Conservation (phyloP, 2,329 filamentous ascomycete genomes). For the Sporothrix brasiliensis region DNA sequence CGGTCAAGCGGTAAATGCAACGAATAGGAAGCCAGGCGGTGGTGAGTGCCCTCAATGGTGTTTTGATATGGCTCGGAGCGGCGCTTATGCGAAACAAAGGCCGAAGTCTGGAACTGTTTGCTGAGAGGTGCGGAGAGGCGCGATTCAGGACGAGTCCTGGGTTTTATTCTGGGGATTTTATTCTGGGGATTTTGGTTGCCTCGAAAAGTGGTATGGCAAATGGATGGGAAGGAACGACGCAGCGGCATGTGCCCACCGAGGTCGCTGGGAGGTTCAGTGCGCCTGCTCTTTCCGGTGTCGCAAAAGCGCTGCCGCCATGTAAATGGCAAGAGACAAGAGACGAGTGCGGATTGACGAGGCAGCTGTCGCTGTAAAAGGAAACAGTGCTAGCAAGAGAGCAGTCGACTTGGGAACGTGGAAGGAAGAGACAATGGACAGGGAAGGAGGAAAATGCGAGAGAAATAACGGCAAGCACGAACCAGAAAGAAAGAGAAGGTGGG, state of each 20-base stretch:
- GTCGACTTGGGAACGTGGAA: not conserved
- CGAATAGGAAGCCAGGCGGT: not conserved
- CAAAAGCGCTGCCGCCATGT: conserved; percentile 21
- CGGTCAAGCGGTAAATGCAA: not conserved
- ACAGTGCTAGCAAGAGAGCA: not conserved
- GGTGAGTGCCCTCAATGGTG: not conserved
- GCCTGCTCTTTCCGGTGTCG: conserved; percentile 25
- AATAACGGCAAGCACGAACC: not conserved
- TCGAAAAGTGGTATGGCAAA: not conserved
- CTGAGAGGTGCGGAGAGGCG: not conserved
- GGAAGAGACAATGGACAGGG: not conserved
- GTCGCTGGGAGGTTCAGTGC: conserved; percentile 20
- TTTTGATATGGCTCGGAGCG: conserved; percentile 1
- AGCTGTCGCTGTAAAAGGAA: not conserved
- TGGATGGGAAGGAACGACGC: conserved; percentile 24
- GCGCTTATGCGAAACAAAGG: not conserved
- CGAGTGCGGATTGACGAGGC: not conserved
- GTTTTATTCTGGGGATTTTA: no score
- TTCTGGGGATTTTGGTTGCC: not conserved
- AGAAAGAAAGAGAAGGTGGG: conserved; percentile 13
- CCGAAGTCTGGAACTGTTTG: not conserved
- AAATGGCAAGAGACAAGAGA: not conserved
- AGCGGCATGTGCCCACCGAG: conserved; percentile 21
- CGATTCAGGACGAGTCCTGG: conserved; percentile 10
- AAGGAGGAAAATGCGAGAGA: conserved; percentile 9